Conservation (phyloP, 176 grass and related monocot species). For the Oryza officinalis region DNA sequence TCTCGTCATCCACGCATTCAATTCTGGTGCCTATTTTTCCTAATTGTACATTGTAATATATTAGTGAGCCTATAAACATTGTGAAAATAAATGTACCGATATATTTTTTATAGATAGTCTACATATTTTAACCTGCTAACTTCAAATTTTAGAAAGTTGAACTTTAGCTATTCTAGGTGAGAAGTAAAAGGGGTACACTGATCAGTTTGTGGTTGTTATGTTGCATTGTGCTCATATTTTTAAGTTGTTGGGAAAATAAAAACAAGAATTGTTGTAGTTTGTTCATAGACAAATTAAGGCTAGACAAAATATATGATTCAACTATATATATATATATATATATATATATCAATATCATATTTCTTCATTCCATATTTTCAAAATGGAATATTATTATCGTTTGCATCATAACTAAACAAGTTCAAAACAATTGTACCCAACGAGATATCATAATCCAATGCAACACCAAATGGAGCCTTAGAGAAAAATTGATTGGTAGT, state of each 20-base stretch:
- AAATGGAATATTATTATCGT: not conserved
- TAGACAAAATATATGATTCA: too few relatives aligned
- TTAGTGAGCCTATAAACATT: not conserved
- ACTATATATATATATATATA: too few relatives aligned
- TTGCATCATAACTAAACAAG: not conserved
- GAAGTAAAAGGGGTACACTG: not conserved
- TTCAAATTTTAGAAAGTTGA: not conserved
- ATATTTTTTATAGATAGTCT: not conserved
- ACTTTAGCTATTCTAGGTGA: not conserved
- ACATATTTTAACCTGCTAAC: not conserved
- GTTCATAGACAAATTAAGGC: too few relatives aligned
- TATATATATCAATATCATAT: too few relatives aligned
- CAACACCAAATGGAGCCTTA: not conserved
- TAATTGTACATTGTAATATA: not conserved
- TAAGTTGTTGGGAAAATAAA: too few relatives aligned
- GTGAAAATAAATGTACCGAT: not conserved
- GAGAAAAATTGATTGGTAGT: not conserved
- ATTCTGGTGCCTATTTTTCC: not conserved
- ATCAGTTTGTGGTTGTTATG: too few relatives aligned
- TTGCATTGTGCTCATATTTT: too few relatives aligned
- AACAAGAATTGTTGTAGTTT: too few relatives aligned
- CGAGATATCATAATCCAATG: not conserved
- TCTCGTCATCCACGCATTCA: too few relatives aligned
- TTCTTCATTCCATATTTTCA: too few relatives aligned
- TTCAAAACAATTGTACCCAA: not conserved